Evolutionary conservation across 768 basidiomycete genomes (phyloP), one percentile per base, ranked within the genome.

Genomic region (Lactarius sanguifluus): DNA sequence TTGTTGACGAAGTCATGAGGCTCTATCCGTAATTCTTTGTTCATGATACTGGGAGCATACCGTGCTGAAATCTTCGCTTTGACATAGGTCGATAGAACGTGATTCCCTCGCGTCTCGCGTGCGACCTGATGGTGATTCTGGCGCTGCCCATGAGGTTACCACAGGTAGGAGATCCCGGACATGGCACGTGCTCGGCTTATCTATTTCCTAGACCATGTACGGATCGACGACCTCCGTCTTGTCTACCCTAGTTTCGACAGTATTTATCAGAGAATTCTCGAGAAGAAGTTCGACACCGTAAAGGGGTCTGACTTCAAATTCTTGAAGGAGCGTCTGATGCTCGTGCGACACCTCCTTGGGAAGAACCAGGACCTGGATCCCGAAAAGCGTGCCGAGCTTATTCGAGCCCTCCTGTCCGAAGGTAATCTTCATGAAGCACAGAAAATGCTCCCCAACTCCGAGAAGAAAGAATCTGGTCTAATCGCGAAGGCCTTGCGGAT

Each of bases 381-480:
- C 25, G 47, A 41, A 52, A 50, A 34, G n/a, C 63, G 57, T 34
- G n/a, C 12, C 1, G 57, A 55, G 12, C 45, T 64, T 43, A 47
- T 57, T 8, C 30, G 20, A n/a, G n/a, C 30, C 2, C 40, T 57
- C 8, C 8, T 57, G 0, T 57, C 32, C 2, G 47, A 59, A n/a
- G 63, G 15, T 6, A 20, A 59, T 30, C 25, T 59, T 10, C 18
- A 8, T 0, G 47, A n/a, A 20, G 57, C 57, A 4, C 43, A 59
- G 34, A 45, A 50, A 38, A 13, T 64, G 2, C 18, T 64, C 32
- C 32, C 36, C 18, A 30, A 40, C 7, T 15, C 47, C 34, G 34
- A 64, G 16, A 30, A 64, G 10, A 57, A 52, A 40, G 18, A 5
- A 18, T 0, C 12, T 7, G 50, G 50, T 7, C 1, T 25, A 15